Conservation (phyloP, 768 basidiomycete genomes). For the Lactarius pseudohatsudake region DNA sequence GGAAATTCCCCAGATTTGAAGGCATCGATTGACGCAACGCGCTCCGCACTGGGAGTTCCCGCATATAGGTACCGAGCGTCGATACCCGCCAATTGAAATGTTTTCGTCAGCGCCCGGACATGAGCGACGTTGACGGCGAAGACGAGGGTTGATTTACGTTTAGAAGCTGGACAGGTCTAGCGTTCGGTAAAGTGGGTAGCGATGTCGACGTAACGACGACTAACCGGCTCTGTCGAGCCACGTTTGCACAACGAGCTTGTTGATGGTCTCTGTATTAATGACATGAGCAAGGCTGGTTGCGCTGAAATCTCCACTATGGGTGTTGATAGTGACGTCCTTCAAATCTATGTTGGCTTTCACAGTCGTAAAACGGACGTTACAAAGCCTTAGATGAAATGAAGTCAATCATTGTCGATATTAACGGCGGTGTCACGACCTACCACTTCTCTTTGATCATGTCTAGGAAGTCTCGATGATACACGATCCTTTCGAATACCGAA, state of each 20-base stretch:
- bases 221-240: constrained; percentile 86
- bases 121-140: constrained; percentile 88
- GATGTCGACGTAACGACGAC: constrained; percentile 6
- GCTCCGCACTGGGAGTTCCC: constrained; percentile 60
- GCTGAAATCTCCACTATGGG: constrained; percentile 77
- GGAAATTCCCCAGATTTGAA: constrained; percentile 78
- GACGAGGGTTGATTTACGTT: constrained; percentile 84
- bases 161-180: constrained; percentile 37
- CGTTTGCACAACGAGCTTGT: constrained; percentile 72
- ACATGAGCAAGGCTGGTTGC: constrained; percentile 74
- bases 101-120: constrained; percentile 67
- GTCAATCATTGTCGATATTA: neutral
- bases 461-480: constrained; percentile 87
- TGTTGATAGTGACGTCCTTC: constrained; percentile 61
- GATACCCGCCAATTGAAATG: constrained; percentile 71
- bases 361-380: constrained; percentile 81
- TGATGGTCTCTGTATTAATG: constrained; percentile 77
- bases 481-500: constrained; percentile 86
- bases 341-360: constrained; percentile 76
- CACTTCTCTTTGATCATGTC: constrained; percentile 94
- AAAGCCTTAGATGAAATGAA: constrained; percentile 55
- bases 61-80: constrained; percentile 84
- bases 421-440: constrained; percentile 39
- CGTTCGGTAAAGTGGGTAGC: constrained; percentile 10
- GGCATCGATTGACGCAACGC: constrained; percentile 58